Percentiles rank a stretch among this genome's conserved stretches.
Evolutionary conservation across 768 basidiomycete genomes (phyloP).

Genomic region (Calvatia gigantea): DNA sequence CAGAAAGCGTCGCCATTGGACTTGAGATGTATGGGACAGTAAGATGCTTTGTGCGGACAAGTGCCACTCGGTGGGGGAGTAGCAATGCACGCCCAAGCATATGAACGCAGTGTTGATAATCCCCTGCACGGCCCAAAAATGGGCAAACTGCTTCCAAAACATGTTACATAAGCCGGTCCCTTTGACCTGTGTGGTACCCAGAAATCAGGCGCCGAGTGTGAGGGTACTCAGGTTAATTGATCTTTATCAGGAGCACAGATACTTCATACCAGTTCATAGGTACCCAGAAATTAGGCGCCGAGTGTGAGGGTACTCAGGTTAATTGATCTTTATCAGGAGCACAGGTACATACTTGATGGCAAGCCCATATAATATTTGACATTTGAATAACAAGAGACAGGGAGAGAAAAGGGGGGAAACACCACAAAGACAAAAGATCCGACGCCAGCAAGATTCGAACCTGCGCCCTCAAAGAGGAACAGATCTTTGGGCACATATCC

Average conservation of each 20-base stretch:
- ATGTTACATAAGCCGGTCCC: not conserved
- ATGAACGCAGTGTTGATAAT: not conserved
- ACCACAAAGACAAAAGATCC: not conserved
- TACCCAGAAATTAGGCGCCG: too few species aligned
- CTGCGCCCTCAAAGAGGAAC: conserved; percentile 69
- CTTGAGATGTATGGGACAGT: not conserved
- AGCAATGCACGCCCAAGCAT: not conserved
- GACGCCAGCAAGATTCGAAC: conserved; percentile 29
- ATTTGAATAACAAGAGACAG: not conserved
- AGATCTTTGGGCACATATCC: conserved; percentile 33
- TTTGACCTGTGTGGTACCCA: conserved; percentile 7
- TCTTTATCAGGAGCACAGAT: too few species aligned
- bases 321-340: too few species aligned
- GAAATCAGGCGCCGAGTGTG: too few species aligned
- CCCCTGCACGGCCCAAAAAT: not conserved
- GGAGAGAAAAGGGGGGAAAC: not conserved
- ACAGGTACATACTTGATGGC: too few species aligned
- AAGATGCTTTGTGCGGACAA: not conserved
- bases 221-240: too few species aligned
- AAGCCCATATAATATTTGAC: not conserved
- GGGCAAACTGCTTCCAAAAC: not conserved
- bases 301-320: too few species aligned
- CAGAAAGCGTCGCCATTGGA: conserved; percentile 5
- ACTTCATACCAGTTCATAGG: not conserved
- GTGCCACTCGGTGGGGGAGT: not conserved